Percentiles rank a stretch among this genome's conserved stretches.
Conservation (phyloP, 768 basidiomycete species). For the Leccinum incarnatum region DNA sequence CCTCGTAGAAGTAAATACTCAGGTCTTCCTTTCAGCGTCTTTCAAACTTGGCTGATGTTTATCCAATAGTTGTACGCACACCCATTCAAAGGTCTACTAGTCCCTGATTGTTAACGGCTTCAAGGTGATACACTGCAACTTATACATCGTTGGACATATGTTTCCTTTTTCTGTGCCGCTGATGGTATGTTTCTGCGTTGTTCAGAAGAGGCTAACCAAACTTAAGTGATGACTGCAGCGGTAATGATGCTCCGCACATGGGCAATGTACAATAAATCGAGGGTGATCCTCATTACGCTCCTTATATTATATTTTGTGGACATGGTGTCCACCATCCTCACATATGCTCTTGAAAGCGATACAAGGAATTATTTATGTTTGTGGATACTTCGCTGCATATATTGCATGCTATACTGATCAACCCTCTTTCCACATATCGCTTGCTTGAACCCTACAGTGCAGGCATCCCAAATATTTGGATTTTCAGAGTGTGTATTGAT, state of each 20-base stretch:
- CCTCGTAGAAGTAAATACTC: no score
- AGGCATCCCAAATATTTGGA: background rate
- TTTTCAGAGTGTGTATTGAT: background rate
- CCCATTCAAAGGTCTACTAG: background rate
- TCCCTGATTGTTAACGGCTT: background rate
- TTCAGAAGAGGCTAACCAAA: background rate
- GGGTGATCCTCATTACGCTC: background rate
- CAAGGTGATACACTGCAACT: background rate
- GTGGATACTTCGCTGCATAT: background rate
- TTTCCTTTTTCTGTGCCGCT: background rate
- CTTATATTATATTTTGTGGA: background rate
- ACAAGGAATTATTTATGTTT: background rate
- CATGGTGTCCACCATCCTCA: background rate
- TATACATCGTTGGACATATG: background rate
- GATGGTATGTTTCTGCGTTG: background rate
- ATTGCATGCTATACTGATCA: background rate
- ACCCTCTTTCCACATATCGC: background rate
- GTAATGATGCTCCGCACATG: background rate
- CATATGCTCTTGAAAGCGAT: no score
- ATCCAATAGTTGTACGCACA: background rate
- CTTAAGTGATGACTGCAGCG: background rate
- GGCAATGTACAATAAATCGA: background rate
- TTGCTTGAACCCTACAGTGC: background rate
- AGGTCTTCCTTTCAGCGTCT: no score
- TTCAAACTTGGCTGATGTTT: background rate